These are phyloP conservation scores for Pyricularia sp. DNA, from an alignment of 2,329 filamentous ascomycete species.

Conservation along the genomic window DNA sequence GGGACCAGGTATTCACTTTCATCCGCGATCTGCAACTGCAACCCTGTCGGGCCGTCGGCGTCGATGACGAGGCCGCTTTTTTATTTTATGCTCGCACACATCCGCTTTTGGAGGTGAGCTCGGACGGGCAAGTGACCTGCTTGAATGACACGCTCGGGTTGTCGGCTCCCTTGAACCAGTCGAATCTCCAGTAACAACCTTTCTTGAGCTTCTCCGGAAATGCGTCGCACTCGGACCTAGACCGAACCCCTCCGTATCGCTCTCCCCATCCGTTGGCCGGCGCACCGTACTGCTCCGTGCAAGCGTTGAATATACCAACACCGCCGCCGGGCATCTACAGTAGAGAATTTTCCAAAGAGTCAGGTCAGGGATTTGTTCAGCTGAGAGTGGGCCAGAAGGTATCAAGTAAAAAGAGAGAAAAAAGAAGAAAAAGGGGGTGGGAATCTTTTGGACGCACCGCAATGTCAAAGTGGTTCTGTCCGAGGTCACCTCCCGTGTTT, in stretches of 20 bases:
- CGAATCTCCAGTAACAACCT: conserved; percentile 51
- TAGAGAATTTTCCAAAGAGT: no score
- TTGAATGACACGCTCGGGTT: conserved; percentile 46
- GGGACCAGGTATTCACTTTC: background rate
- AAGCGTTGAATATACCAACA: conserved; percentile 1
- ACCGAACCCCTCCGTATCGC: conserved; percentile 47
- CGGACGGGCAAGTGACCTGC: conserved; percentile 46
- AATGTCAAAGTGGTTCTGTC: conserved; percentile 45
- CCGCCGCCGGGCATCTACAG: background rate
- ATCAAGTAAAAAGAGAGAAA: background rate
- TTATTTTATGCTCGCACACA: conserved; percentile 17
- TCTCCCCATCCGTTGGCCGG: conserved; percentile 42
- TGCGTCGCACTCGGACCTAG: conserved; percentile 37
- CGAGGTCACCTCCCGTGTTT: conserved; percentile 28
- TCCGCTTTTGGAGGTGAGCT: conserved; percentile 30
- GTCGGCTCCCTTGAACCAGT: conserved; percentile 52
- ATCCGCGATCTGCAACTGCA: background rate
- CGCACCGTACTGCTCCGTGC: conserved; percentile 19
- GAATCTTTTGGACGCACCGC: conserved; percentile 12
- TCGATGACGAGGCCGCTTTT: background rate
- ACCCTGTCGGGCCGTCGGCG: no score
- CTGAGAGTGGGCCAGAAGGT: background rate
- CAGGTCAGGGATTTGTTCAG: background rate
- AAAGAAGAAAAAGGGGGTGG: no score
- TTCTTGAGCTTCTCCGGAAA: conserved; percentile 43